Evolutionary conservation across 2,329 filamentous ascomycete genomes (phyloP), one percentile per base, ranked within the genome.

Genomic region (Tolypocladium capitatum): DNA sequence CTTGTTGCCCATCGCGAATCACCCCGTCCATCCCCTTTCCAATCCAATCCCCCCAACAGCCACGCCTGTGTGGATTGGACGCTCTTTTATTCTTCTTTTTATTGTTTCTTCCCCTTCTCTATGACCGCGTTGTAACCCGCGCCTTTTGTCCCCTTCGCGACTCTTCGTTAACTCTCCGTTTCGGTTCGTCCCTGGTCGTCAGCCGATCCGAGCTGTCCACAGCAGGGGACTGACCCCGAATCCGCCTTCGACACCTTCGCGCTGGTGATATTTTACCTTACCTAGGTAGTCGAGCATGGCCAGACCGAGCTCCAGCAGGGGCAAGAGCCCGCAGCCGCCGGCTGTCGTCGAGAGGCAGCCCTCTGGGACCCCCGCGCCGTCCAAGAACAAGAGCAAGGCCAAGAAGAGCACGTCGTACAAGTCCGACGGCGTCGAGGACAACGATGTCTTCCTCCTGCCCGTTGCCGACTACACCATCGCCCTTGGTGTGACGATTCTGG

Each of bases 371-470:
- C 40, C 45, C 43, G 44, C 48, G 28, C 44, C 46, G 33, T 28
- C 46, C 24, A 68, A 65, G 57, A 56, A 64, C 51, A 65, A 60
- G 45, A 68, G 65, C 56, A 66, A 68, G 58, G 59, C 65, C 46
- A 55, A 61, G 51, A 60, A 64, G 53, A 57, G 63, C 46, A 63
- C 69, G 45, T 80, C 83, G 59, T 90, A 87, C 70, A 77, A 81
- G 48, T 89, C 85, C 2, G 80, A 87, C 45, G 86, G 85, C 45
- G 85, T 97, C 47, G 75, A 79, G 55, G 86, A 98, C 71, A 83
- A 96, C 70, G 89, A 97, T 72, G 81, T 97, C 60, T 89, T 96
- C 69, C 78, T 86, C 46, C 80, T 98, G 21, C 87, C 90, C 33
- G 69, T 76, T 49, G 83, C 81, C 24, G 92, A 97, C 69, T 96